These are phyloP conservation scores for Chimonanthus praecox DNA, from an alignment of 164 flowering plant species.

Conservation along the genomic window DNA sequence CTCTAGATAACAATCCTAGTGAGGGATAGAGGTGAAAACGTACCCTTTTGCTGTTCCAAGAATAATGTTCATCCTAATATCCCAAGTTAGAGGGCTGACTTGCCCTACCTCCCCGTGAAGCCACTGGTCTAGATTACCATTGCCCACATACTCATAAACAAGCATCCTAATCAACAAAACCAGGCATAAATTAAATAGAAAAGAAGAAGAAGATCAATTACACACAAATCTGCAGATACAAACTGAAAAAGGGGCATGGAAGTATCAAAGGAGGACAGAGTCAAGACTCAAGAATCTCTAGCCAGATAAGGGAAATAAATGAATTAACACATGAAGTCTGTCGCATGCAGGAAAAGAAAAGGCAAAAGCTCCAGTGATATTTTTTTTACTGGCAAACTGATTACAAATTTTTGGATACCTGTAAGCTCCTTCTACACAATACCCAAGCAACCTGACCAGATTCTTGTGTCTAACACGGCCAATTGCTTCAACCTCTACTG, in stretches of 20 bases:
- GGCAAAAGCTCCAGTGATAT: neutral
- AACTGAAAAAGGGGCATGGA: neutral
- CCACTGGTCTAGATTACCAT: slow-evolving; percentile 87
- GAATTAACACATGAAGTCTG: neutral
- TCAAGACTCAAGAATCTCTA: neutral
- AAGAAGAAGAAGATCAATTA: neutral
- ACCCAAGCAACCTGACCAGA: slow-evolving; percentile 76
- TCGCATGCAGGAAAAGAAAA: neutral
- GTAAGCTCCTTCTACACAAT: slow-evolving; percentile 85
- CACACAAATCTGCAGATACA: neutral
- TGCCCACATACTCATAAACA: slow-evolving; percentile 73
- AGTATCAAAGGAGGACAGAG: no score
- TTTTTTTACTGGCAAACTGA: no score
- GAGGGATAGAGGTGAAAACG: neutral
- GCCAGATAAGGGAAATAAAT: no score
- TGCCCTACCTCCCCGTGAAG: slow-evolving; percentile 86
- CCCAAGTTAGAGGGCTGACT: slow-evolving; percentile 69
- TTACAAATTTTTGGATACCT: slow-evolving; percentile 34
- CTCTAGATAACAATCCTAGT: neutral
- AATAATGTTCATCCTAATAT: slow-evolving; percentile 60
- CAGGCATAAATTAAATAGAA: neutral
- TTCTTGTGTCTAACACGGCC: slow-evolving; percentile 84
- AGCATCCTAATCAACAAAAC: slow-evolving; percentile 41
- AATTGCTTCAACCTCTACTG: slow-evolving; percentile 72
- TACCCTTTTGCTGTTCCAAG: slow-evolving; percentile 91